phyloP scores from a whole-genome alignment of 2,329 filamentous ascomycete species.

The Fusarium sp. region DNA sequence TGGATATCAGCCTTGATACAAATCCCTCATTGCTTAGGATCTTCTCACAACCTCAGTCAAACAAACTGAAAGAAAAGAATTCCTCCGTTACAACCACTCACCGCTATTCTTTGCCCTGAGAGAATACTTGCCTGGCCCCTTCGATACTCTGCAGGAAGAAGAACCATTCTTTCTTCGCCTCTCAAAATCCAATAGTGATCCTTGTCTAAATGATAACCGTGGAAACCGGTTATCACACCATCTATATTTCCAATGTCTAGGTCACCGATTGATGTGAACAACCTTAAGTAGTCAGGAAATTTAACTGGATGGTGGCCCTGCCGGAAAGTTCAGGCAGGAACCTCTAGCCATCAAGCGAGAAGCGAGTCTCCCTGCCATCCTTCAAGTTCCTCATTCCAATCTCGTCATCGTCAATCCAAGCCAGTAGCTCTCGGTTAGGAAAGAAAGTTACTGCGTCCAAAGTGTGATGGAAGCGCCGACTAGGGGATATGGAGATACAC shows the following conservation, averaged over 20 bases:
- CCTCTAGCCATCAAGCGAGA: neutral
- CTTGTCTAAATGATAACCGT: neutral
- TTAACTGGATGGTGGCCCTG: neutral
- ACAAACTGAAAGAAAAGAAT: neutral
- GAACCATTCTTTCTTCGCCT: neutral
- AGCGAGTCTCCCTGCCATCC: neutral
- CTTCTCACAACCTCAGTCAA: neutral
- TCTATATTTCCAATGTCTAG: neutral
- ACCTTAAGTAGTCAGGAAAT: neutral
- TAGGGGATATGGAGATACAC: neutral
- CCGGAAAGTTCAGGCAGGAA: no score
- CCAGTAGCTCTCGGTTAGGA: neutral
- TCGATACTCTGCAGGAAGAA: neutral
- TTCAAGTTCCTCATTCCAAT: neutral
- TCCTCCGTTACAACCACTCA: neutral
- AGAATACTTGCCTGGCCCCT: neutral
- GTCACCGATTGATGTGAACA: neutral
- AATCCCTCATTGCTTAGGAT: neutral
- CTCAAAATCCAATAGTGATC: neutral
- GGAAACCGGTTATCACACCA: neutral
- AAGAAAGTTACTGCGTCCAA: neutral
- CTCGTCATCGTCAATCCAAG: accelerated
- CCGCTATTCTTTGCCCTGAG: neutral
- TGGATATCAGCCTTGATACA: no score
- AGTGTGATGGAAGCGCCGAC: accelerated